Evolutionary conservation across 805 yeast genomes (phyloP), one percentile per base, ranked within the genome.

Genomic region (Cyberlindnera subsufficiens): DNA sequence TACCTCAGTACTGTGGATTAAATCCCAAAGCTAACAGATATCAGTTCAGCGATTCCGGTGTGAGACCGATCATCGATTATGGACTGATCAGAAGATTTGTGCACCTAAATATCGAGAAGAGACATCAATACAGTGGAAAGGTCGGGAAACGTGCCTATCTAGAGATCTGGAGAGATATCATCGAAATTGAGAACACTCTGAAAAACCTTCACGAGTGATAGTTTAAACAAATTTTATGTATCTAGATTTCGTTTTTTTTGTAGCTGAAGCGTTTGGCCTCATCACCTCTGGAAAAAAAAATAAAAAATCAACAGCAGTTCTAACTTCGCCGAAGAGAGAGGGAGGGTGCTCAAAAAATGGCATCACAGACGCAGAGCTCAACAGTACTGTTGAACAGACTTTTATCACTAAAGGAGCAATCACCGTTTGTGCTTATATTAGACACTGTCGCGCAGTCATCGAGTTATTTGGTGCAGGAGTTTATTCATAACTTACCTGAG

Each of bases 401-500:
- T 6, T 61, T 93, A 3, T 63, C 80, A 3, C 64, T 86, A 40
- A 85, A 81, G 50, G 98, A 93, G 54, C 62, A 63, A 18, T 75
- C 91, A 0, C 95, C 96, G 0, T 75, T 91, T 42, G 60, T 87
- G 3, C 68, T 91, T 5, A 67, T 84, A 4, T 56, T 76, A 8
- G 98, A 93, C 59, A 72, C 85, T 1, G 62, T 88, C 9, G 67
- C 74, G 0, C 96, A 90, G 59, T 77, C 93, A 0, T 77, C 88
- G 0, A 52, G 64, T 27, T 54, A 66, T 37, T 60, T 90, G 11
- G 55, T 86, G 1, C 56, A 64, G 22, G 96, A 88, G 56, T 69
- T 89, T 38, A 61, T 72, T 2, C 60, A 69, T 49, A 68, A 72
- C 50, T 53, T 55, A 32, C 61, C 64, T 11, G 55, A 45, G 5